Evolutionary conservation across 495 filamentous ascomycete genomes (phyloP), one percentile per base, ranked within the genome.

Genomic region (Aspergillus saccharolyticus): DNA sequence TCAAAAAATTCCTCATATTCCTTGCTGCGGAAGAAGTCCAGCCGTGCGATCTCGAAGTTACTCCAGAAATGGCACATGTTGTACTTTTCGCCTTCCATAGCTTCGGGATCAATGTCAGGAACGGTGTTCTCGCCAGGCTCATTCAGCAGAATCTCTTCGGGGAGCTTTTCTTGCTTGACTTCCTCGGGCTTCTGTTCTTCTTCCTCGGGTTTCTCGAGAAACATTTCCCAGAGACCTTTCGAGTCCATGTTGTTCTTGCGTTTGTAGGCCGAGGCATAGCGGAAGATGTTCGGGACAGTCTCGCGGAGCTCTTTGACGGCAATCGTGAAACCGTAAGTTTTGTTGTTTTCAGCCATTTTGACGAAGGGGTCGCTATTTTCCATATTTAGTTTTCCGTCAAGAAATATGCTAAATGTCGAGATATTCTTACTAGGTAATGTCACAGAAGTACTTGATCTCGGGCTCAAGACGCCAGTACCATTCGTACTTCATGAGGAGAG

Each of bases 31-130:
- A 97, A 97, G 80, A 90, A 99, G 77, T 89, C 87, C 53, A 99
- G 80, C 53, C 86, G 84, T 18, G 94, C 94, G 74, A 99, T 99
- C 74, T 99, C 94, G 57, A 99, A 99, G 70, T 99, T 99, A 78
- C 90, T 96, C 94, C 94, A 99, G 80, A 97, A 99, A 79, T 99
- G 94, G 74, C 94, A 99, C 94, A 99, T 99, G 78, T 99, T 99
- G 78, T 99, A 99, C 61, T 82, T 88, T 66, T 99, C 94, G 57
- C 90, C 89, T 67, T 97, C 95, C 94, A 99, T 99, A 17, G 87
- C 85, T 66, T 97, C 95, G 0, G 85, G 83, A 68, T 97, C 90
- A 45, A 96, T 85, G 47, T 96, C 89, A 39, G 88, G 85, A 16
- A 90, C 69, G 24, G 80, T 81, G 55, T 83, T 85, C 52, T 83